Conservation (phyloP, 257 asterid species). For the Solanum ossicruentum region DNA sequence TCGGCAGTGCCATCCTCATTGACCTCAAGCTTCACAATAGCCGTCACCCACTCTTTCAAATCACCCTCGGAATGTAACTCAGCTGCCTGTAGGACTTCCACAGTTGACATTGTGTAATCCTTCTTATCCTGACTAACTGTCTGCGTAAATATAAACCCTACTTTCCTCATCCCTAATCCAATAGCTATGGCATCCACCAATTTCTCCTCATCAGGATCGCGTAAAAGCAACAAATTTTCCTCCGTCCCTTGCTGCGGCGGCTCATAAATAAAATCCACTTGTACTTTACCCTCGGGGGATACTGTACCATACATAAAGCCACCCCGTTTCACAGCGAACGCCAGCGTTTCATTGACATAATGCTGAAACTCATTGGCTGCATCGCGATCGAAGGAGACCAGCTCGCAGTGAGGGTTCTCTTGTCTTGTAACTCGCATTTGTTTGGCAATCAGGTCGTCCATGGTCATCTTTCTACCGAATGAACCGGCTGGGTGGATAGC, state of each 20-base stretch:
- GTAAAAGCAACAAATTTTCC: slow-evolving; percentile 42
- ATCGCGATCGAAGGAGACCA: slow-evolving; percentile 89
- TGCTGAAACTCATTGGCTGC: slow-evolving; percentile 84
- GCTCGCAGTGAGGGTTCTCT: slow-evolving; percentile 82
- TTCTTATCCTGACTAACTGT: slow-evolving; percentile 77
- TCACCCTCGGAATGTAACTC: slow-evolving; percentile 74
- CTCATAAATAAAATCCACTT: slow-evolving; percentile 83
- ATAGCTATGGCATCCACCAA: slow-evolving; percentile 65
- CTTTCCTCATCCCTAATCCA: slow-evolving; percentile 81
- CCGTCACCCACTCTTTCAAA: slow-evolving; percentile 95
- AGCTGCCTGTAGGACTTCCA: slow-evolving; percentile 75
- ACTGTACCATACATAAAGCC: slow-evolving; percentile 92
- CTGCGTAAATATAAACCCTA: slow-evolving; percentile 82
- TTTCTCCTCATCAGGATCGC: slow-evolving; percentile 72
- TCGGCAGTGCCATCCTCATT: slow-evolving; percentile 74
- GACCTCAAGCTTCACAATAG: slow-evolving; percentile 79
- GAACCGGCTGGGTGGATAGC: slow-evolving; percentile 65
- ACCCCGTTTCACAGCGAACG: slow-evolving; percentile 86
- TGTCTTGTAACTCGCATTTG: slow-evolving; percentile 88
- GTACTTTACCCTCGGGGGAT: slow-evolving; percentile 67
- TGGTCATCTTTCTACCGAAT: slow-evolving; percentile 93
- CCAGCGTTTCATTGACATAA: slow-evolving; percentile 74
- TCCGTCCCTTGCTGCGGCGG: slow-evolving; percentile 89
- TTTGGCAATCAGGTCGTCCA: slow-evolving; percentile 91
- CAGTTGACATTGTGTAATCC: slow-evolving; percentile 73